Percentiles rank a stretch among this genome's conserved stretches.
Conservation (phyloP, 371 early-diverging fungal genomes). For the Lichtheimia ornata region DNA sequence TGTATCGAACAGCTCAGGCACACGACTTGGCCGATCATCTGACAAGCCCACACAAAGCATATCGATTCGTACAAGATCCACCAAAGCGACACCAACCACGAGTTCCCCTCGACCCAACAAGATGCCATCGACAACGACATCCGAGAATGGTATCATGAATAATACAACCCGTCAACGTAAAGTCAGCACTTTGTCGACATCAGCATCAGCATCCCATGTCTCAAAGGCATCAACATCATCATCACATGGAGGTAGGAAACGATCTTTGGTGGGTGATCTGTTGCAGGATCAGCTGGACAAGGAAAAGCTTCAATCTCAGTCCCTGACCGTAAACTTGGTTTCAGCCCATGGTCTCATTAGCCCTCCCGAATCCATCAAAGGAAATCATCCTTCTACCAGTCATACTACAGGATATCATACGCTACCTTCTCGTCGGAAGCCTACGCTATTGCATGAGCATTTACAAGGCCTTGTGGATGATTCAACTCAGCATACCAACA, state of each 20-base stretch:
- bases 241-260: slow-evolving; percentile 5
- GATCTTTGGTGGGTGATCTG: slow-evolving; percentile 12
- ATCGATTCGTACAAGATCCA: slow-evolving; percentile 2
- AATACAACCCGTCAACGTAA: slow-evolving; percentile 4
- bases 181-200: slow-evolving; percentile 10
- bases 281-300: slow-evolving; percentile 26
- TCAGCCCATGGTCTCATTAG: slow-evolving; percentile 22
- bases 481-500: not conserved
- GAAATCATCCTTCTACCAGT: slow-evolving; percentile 1
- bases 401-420: not conserved
- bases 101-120: not conserved
- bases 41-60: slow-evolving; percentile 7
- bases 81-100: not conserved
- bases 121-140: slow-evolving; percentile 2
- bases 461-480: slow-evolving; percentile 24
- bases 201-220: not conserved
- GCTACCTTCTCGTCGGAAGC: slow-evolving; percentile 3
- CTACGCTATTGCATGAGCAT: slow-evolving; percentile 19
- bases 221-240: slow-evolving; percentile 1
- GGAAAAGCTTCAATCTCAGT: slow-evolving; percentile 20
- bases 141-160: slow-evolving; percentile 3
- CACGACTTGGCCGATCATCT: not conserved
- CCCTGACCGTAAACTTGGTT: slow-evolving; percentile 20
- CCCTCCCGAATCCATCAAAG: slow-evolving; percentile 15
- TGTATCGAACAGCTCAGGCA: slow-evolving; percentile 11